Conservation (phyloP, 2,329 filamentous ascomycete species). For the Penicillium sclerotiorum region DNA sequence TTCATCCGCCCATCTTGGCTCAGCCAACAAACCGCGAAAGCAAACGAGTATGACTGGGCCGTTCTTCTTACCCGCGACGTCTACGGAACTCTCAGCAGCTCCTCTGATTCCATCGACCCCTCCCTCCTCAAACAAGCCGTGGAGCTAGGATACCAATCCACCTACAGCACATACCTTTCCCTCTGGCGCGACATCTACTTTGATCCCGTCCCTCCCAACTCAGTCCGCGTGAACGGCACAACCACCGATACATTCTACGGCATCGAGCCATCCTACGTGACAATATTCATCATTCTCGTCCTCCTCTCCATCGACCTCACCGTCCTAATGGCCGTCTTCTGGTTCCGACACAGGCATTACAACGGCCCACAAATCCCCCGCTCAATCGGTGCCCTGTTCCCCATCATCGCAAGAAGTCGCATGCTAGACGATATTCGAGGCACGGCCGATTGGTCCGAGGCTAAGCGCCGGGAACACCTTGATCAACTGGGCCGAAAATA, state of each 20-base stretch:
- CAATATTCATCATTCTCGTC: constrained; percentile 20
- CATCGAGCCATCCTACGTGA: constrained; percentile 15
- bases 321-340: constrained; percentile 21
- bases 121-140: constrained; percentile 7
- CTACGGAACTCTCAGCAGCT: constrained; percentile 8
- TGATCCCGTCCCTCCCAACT: neutral
- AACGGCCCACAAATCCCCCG: constrained; percentile 19
- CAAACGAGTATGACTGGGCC: constrained; percentile 11
- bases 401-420: constrained; percentile 17
- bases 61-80: constrained; percentile 14
- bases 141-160: constrained; percentile 16
- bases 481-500: constrained; percentile 12
- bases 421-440: constrained; percentile 18
- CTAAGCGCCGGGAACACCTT: constrained; percentile 14
- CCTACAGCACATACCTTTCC: constrained; percentile 19
- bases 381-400: constrained; percentile 22
- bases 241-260: constrained; percentile 14
- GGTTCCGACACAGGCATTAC: constrained; percentile 15
- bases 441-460: constrained; percentile 10
- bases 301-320: constrained; percentile 20
- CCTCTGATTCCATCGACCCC: neutral
- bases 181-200: constrained; percentile 20
- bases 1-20: constrained; percentile 6
- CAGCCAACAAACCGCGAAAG: neutral
- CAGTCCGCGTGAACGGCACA: constrained; percentile 1